These are phyloP conservation scores for Clavispora phyllophila DNA, from an alignment of 805 yeast genomes.

Conservation along the genomic window DNA sequence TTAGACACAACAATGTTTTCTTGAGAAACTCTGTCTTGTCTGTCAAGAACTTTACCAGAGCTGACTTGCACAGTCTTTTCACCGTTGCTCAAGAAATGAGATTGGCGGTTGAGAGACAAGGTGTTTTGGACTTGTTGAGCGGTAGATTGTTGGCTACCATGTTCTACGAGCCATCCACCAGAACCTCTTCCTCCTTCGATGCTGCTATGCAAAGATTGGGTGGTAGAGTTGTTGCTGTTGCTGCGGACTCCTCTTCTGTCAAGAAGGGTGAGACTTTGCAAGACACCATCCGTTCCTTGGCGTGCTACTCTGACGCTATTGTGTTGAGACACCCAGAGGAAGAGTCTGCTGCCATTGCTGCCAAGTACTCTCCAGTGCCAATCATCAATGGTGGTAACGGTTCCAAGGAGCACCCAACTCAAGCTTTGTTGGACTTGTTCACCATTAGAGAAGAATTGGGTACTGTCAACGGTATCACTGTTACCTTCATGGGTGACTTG, in stretches of 20 bases:
- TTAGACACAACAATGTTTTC: conserved; percentile 85
- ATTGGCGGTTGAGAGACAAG: conserved; percentile 92
- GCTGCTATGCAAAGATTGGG: conserved; percentile 99
- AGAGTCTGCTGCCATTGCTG: conserved; percentile 88
- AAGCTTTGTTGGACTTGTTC: conserved; percentile 94
- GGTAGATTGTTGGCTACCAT: conserved; percentile 91
- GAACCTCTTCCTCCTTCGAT: conserved; percentile 94
- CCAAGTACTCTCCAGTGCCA: conserved; percentile 95
- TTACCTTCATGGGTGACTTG: conserved; percentile 98
- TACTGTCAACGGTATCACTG: conserved; percentile 95
- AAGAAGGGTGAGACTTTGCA: conserved; percentile 97
- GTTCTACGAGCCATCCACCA: conserved; percentile 97
- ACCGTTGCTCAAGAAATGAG: conserved; percentile 98
- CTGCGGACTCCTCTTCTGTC: conserved; percentile 85
- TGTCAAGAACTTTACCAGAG: conserved; percentile 80
- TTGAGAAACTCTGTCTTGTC: conserved; percentile 82
- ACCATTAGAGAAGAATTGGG: conserved; percentile 99
- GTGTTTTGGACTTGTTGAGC: conserved; percentile 83
- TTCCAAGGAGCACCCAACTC: conserved; percentile 96
- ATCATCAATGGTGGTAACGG: conserved; percentile 98
- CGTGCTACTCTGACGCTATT: conserved; percentile 94
- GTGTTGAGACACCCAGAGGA: conserved; percentile 95
- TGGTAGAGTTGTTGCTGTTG: conserved; percentile 89
- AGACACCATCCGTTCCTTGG: conserved; percentile 92
- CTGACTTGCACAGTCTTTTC: conserved; percentile 87